Base-by-base conservation (phyloP, 805 yeast species). In the Lipomyces sp. region DNA sequence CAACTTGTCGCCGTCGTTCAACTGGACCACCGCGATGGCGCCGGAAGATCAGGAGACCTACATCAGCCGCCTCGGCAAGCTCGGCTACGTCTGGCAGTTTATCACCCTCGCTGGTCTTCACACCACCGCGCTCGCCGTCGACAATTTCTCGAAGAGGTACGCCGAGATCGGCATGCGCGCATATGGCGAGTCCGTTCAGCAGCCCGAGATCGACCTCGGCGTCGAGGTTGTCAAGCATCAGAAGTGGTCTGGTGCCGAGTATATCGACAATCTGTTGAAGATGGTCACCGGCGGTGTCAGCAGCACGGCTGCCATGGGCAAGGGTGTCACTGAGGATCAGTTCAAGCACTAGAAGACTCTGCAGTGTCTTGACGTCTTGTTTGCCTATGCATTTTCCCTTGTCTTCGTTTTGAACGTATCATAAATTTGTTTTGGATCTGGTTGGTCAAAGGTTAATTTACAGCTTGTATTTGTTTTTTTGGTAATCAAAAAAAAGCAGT, bases 181-280 rank as follows among this genome's bases (percentile, higher is more conserved):
- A 6, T 91, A 91, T 68, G 98, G 96, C 50, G 84, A 82, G 68
- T 75, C 75, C 59, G 83, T 91, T 55, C 98, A 91, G 74, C 80
- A 82, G 57, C 84, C 82, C 54, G 98, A 91, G 76, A 86, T 90
- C 69, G 87, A 83, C 63, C 76, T 75, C 53, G 90, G 87, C 59
- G 96, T 90, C 60, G 98, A 91, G 71, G 95, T 91, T 53, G 95
- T 91, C 58, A 91, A 89, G 77, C 98, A 91, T 72, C 98, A 91
- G 73, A 88, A 90, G 71, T 91, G 98, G 98, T 88, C 96, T 38
- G 98, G 98, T 68, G 98, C 98, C 28, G 95, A 87, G 72, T 90
- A 88, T 75, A 84, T 91, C 66, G 98, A 91, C 71, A 83, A 87
- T 53, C 75, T 91, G 65, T 81, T 91, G 70, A 89, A 84, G 71